Percentiles rank a stretch among this genome's conserved stretches.
phyloP scores from a whole-genome alignment of 192 early-diverging fungal genomes.

The Backusella macrospora region DNA sequence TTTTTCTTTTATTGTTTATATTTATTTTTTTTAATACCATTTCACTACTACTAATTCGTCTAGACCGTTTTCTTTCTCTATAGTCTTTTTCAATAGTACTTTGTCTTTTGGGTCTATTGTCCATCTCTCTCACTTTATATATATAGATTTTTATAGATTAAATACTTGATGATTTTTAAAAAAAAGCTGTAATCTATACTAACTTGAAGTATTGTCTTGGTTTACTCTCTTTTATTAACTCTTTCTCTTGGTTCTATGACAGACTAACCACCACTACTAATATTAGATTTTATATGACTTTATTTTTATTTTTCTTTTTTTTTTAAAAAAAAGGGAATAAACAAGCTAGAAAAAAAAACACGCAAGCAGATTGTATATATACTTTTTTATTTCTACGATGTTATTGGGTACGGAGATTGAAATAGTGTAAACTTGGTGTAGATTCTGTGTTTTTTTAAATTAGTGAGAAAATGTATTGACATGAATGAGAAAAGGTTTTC shows the following conservation, averaged over 20 bases:
- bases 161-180: neutral
- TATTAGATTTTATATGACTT: too few relatives aligned
- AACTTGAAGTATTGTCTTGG: too few relatives aligned
- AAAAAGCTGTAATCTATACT: too few relatives aligned
- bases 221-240: too few relatives aligned
- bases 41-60: conserved; percentile 14
- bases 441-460: too few relatives aligned
- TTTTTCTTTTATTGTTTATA: too few relatives aligned
- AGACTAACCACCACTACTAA: neutral
- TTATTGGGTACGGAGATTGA: neutral
- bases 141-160: neutral
- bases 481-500: too few relatives aligned
- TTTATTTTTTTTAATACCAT: neutral
- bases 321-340: neutral
- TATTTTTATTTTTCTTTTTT: too few relatives aligned
- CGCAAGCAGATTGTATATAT: neutral
- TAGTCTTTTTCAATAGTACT: conserved; percentile 25
- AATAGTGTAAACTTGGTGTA: neutral
- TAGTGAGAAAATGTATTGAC: too few relatives aligned
- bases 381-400: neutral
- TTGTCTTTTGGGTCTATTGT: conserved; percentile 33
- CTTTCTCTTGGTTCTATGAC: neutral
- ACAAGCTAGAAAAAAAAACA: neutral
- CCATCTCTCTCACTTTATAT: conserved; percentile 15
- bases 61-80: conserved; percentile 31